These are phyloP conservation scores for Amauroascus niger DNA, from an alignment of 2,329 filamentous ascomycete genomes.

Conservation along the genomic window DNA sequence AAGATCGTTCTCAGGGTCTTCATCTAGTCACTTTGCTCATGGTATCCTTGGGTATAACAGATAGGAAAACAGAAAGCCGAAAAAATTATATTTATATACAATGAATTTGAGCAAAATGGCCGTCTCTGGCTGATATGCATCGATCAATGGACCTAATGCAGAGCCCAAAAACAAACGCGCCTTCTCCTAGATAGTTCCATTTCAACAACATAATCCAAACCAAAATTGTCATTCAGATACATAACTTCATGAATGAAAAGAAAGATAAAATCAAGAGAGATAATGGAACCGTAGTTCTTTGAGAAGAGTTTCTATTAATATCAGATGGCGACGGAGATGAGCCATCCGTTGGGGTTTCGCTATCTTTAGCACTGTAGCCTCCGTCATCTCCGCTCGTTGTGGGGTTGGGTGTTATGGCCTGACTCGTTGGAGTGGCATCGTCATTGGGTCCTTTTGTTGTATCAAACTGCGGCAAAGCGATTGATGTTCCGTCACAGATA, in stretches of 20 bases:
- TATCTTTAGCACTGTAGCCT: not conserved
- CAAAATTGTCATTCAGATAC: not conserved
- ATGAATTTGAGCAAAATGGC: not conserved
- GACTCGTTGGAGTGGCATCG: not conserved
- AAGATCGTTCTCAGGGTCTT: too few species aligned
- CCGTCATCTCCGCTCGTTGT: not conserved
- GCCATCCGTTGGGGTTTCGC: not conserved
- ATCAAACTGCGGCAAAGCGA: not conserved
- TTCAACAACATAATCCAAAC: not conserved
- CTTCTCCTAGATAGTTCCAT: not conserved
- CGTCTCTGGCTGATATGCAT: not conserved
- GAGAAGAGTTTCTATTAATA: constrained; percentile 1
- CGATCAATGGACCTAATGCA: not conserved
- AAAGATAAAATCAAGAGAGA: not conserved
- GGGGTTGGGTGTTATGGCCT: not conserved
- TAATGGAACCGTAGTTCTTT: not conserved
- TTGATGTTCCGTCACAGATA: constrained; percentile 7
- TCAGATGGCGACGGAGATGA: not conserved
- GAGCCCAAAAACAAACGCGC: not conserved
- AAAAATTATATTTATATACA: not conserved
- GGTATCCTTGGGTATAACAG: not conserved
- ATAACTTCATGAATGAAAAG: not conserved
- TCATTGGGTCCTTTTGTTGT: not conserved
- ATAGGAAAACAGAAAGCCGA: not conserved
- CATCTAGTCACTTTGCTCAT: too few species aligned